phyloP scores from a whole-genome alignment of 2,329 filamentous ascomycete genomes.

The Trichophyton rubrum region DNA sequence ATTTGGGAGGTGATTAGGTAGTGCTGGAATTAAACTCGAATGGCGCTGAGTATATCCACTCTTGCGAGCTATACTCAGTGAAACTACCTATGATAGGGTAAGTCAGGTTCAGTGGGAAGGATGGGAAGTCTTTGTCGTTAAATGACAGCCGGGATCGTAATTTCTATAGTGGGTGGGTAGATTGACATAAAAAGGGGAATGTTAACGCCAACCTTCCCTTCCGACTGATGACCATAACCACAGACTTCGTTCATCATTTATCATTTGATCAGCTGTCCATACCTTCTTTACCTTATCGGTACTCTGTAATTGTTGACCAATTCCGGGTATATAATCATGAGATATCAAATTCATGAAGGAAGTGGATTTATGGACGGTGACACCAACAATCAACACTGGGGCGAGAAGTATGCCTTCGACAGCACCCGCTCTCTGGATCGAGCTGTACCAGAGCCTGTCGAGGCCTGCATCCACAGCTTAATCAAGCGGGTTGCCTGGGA shows the following conservation, averaged over 20 bases:
- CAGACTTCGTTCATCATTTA: background rate
- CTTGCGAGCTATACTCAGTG: background rate
- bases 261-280: background rate
- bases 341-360: background rate
- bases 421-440: constrained; percentile 17
- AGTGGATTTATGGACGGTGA: background rate
- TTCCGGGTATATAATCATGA: background rate
- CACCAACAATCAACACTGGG: background rate
- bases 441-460: constrained; percentile 13
- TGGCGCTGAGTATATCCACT: background rate
- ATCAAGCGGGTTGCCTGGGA: constrained; percentile 9
- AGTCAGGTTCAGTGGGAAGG: background rate
- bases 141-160: too few relatives aligned
- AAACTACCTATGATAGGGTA: background rate
- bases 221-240: background rate
- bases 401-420: background rate
- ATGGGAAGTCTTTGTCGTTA: background rate
- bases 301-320: background rate
- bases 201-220: background rate
- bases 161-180: background rate
- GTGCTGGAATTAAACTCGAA: background rate
- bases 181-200: background rate
- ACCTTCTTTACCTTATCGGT: too few relatives aligned
- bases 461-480: constrained; percentile 14
- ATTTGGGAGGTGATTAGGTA: background rate